Conservation (phyloP, 176 grass and related monocot genomes). For the Calamus simplicifolius region DNA sequence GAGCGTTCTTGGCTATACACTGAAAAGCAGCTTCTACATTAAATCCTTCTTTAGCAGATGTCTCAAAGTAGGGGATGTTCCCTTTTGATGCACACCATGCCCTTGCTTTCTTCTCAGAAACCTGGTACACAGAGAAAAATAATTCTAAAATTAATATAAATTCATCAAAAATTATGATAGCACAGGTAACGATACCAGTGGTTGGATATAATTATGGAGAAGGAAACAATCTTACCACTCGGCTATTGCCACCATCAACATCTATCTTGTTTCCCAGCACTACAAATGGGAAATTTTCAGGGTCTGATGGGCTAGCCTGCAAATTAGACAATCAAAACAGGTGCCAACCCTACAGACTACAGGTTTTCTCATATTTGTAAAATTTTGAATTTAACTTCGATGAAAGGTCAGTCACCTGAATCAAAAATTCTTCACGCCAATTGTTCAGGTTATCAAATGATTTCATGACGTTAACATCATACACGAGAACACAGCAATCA, state of each 20-base stretch:
- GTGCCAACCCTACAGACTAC: no score
- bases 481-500: conserved; percentile 16
- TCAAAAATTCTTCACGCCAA: conserved; percentile 13
- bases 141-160: background rate
- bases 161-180: no score
- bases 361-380: no score
- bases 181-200: no score
- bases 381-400: no score
- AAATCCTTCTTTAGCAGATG: conserved; percentile 93
- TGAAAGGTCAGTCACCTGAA: conserved; percentile 1
- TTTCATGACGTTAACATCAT: conserved; percentile 19
- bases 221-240: background rate
- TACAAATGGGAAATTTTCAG: conserved; percentile 7
- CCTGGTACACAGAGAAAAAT: background rate
- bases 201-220: no score
- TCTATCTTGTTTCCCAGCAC: conserved; percentile 13
- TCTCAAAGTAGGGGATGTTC: conserved; percentile 90
- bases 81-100: conserved; percentile 90
- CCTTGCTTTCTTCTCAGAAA: conserved; percentile 24
- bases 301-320: conserved; percentile 9
- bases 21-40: conserved; percentile 92
- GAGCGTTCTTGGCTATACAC: conserved; percentile 86
- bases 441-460: conserved; percentile 18
- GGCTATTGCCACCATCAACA: conserved; percentile 13
- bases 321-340: background rate